Evolutionary conservation across 179 eudicot genomes (phyloP).

Genomic region (Silene vulgaris): DNA sequence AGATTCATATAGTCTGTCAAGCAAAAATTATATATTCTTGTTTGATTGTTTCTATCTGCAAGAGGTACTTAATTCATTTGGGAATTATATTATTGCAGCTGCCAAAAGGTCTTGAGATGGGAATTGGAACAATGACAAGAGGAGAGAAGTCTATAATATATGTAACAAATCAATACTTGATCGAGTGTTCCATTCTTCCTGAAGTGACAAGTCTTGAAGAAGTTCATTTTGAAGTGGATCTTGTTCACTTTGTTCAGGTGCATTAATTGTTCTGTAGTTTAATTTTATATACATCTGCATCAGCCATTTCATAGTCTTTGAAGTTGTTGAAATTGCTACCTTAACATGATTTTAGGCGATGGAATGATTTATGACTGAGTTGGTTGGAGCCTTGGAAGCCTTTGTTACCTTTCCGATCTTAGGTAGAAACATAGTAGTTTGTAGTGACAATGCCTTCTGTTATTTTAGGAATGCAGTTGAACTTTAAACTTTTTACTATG

Average conservation of each 20-base stretch:
- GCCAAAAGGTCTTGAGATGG: slow-evolving; percentile 96
- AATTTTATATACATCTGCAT: neutral
- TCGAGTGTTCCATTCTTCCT: slow-evolving; percentile 55
- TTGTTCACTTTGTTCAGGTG: slow-evolving; percentile 96
- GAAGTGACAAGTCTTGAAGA: slow-evolving; percentile 47
- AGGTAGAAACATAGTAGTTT: neutral
- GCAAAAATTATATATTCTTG: too few relatives aligned
- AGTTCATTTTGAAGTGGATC: slow-evolving; percentile 93
- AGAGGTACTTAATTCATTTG: slow-evolving; percentile 18
- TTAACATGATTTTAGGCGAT: neutral
- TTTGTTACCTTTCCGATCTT: neutral
- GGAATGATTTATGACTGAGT: neutral
- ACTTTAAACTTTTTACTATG: neutral
- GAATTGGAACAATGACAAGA: slow-evolving; percentile 85
- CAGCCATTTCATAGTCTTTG: neutral
- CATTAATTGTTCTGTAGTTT: slow-evolving; percentile 1
- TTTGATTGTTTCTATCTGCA: neutral
- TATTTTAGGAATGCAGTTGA: neutral
- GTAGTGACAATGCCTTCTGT: neutral
- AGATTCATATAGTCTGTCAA: neutral
- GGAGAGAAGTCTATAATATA: slow-evolving; percentile 83
- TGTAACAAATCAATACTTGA: slow-evolving; percentile 59
- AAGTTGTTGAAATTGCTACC: neutral
- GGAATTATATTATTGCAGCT: slow-evolving; percentile 39
- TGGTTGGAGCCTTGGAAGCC: slow-evolving; percentile 1